Evolutionary conservation across 2,329 filamentous ascomycete species (phyloP), one percentile per base, ranked within the genome.

Genomic region (Exophiala phaeomuriformis): DNA sequence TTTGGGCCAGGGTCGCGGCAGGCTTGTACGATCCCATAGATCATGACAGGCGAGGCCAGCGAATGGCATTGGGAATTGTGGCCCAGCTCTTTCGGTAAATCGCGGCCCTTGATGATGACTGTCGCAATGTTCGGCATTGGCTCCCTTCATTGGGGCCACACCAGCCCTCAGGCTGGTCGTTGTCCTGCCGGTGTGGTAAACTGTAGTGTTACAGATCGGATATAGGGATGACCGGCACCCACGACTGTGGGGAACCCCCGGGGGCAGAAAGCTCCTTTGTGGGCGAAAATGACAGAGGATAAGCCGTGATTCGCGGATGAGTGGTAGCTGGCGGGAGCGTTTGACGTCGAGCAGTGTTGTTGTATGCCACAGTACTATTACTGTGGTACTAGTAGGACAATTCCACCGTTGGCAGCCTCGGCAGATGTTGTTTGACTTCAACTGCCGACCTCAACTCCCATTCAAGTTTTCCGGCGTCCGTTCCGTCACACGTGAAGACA

Each of bases 1-100:
- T 56, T 52, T 39, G 40, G 45, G 29, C 40, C 36, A 51, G 42
- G 49, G 37, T 32, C n/a, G 29, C 4, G 9, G 39, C 28, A 41
- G 27, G 39, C 4, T 41, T 27, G 39, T 41, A 28, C 39, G 12
- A 41, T 41, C 12, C 5, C n/a, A 9, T 27, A 28, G 39, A 27
- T 4, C n/a, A 47, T 47, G 52, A 44, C 55, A 52, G 48, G 48
- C 55, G 29, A 52, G 51, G 51, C 53, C 55, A 49, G 49, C 52
- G 37, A 52, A 58, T 55, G 10, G 46, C 6, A 30, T 27, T 10
- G 19, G 27, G 12, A 43, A 10, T 28, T 44, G 4, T 31, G 27
- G 35, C 19, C 40, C 12, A 28, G 4, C 19, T 43, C 19, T 30
- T 3, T 28, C 12, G 40, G 32, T 30, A 7, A 6, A 32, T 7